Percentiles rank a stretch among this genome's conserved stretches.
These are phyloP conservation scores for Lathyrus sativus DNA, from an alignment of 306 rosid species.

Conservation along the genomic window DNA sequence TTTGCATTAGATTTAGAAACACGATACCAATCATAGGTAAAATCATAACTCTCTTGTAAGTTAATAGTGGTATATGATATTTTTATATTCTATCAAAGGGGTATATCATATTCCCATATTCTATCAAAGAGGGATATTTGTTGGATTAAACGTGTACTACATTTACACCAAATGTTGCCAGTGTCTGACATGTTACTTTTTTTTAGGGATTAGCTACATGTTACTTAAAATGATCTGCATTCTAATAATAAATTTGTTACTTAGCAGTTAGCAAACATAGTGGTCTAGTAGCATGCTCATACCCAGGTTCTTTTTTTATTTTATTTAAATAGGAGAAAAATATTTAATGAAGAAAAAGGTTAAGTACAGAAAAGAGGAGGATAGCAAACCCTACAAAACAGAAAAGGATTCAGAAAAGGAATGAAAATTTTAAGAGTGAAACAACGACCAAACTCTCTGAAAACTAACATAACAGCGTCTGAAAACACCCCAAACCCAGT, in stretches of 20 bases:
- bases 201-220: too few relatives aligned
- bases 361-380: too few relatives aligned
- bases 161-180: not conserved
- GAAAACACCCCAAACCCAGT: conserved; percentile 1
- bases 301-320: not conserved
- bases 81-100: too few relatives aligned
- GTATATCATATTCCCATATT: too few relatives aligned
- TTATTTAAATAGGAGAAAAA: too few relatives aligned
- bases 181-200: not conserved
- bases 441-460: not conserved
- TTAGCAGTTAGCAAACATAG: not conserved
- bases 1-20: not conserved
- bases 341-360: too few relatives aligned
- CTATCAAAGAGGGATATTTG: not conserved
- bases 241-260: not conserved
- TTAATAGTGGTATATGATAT: too few relatives aligned
- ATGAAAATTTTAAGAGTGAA: not conserved
- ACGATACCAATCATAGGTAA: not conserved
- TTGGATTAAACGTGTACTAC: not conserved
- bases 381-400: not conserved
- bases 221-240: not conserved
- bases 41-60: too few relatives aligned
- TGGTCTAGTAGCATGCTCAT: not conserved
- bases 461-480: not conserved
- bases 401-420: not conserved